phyloP scores from a whole-genome alignment of 257 asterid species.

The Lycium ferocissimum region DNA sequence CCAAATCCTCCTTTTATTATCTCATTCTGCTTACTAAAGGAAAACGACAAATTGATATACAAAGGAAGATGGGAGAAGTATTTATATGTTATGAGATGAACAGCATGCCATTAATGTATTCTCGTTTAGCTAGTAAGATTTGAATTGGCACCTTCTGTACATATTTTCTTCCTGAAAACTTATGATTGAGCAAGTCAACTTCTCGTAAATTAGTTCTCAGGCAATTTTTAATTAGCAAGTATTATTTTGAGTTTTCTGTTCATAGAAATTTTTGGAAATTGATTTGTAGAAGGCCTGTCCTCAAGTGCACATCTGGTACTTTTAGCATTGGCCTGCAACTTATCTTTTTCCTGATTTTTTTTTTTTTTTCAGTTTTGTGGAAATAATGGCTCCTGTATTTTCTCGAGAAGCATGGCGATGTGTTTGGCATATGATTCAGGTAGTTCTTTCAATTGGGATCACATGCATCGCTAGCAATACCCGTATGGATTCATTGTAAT shows the following conservation, averaged over 20 bases:
- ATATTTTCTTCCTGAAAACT: neutral
- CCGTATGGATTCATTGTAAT: conserved; percentile 4
- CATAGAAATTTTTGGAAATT: neutral
- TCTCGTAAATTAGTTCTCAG: neutral
- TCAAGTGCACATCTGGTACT: conserved; percentile 14
- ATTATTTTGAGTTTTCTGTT: neutral
- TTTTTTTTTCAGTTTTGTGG: conserved; percentile 79
- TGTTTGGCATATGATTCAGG: conserved; percentile 99
- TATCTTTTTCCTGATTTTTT: conserved; percentile 26
- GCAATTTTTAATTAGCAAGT: neutral
- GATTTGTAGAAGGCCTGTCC: conserved; percentile 19
- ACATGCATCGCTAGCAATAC: neutral
- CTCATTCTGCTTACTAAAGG: neutral
- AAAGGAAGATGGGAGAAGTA: neutral
- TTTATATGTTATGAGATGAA: neutral
- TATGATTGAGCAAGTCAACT: conserved; percentile 10
- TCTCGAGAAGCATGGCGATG: conserved; percentile 99
- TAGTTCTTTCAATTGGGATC: conserved; percentile 37
- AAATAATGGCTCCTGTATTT: conserved; percentile 99
- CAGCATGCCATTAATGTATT: neutral
- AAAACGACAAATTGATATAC: neutral
- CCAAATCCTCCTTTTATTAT: neutral
- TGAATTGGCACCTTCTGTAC: neutral
- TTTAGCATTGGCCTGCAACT: neutral
- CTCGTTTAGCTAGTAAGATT: neutral